Evolutionary conservation across 2,329 filamentous ascomycete species (phyloP).

Genomic region (Arachnopeziza araneosa): DNA sequence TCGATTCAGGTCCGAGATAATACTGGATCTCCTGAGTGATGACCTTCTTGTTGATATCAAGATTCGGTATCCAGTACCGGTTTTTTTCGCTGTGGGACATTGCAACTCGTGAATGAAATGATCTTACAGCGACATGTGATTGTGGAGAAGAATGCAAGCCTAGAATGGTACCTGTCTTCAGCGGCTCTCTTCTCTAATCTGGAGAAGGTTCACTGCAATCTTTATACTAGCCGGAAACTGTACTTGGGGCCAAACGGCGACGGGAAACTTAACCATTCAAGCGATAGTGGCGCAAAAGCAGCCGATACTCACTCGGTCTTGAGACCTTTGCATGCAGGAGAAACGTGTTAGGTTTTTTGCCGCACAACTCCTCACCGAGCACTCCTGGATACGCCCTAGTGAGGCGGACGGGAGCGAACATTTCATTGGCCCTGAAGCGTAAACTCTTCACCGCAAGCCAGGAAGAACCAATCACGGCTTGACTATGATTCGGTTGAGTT

Average conservation of each 20-base stretch:
- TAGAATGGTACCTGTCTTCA: neutral
- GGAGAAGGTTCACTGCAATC: neutral
- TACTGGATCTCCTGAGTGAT: conserved; percentile 54
- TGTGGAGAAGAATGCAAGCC: neutral
- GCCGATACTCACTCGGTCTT: neutral
- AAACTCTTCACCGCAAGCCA: neutral
- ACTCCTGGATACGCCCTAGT: neutral
- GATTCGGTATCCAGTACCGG: conserved; percentile 55
- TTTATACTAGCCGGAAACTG: neutral
- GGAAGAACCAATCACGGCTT: neutral
- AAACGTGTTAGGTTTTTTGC: conserved; percentile 2
- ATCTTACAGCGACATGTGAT: conserved; percentile 14
- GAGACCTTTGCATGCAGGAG: conserved; percentile 6
- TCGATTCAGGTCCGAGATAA: conserved; percentile 53
- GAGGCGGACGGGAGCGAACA: conserved; percentile 2
- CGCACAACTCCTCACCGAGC: neutral
- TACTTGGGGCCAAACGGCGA: neutral
- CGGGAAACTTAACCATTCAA: neutral
- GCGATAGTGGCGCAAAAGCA: neutral
- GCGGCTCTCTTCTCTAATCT: neutral
- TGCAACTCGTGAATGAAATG: conserved; percentile 12
- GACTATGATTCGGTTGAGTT: neutral
- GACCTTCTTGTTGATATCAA: conserved; percentile 55
- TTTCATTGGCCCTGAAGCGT: neutral
- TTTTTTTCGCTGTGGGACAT: conserved; percentile 39